phyloP scores from a whole-genome alignment of 257 asterid genomes.

The Echites panduratus region DNA sequence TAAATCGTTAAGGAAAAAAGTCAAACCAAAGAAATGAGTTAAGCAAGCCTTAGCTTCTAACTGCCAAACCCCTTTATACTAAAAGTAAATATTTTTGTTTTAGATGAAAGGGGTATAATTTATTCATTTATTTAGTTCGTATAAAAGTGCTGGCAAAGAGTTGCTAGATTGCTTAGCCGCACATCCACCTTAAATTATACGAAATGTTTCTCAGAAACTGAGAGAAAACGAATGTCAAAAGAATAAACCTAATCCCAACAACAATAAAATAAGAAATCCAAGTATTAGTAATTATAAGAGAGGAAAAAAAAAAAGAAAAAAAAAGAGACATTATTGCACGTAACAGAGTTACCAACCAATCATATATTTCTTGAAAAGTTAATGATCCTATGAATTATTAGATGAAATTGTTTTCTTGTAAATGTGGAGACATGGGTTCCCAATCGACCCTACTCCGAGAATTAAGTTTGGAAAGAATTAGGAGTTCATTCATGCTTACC shows the following conservation, averaged over 20 bases:
- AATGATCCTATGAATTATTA: background rate
- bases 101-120: too few relatives aligned
- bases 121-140: too few relatives aligned
- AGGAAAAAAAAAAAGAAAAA: too few relatives aligned
- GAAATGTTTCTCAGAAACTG: background rate
- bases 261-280: background rate
- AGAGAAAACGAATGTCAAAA: background rate
- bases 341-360: background rate
- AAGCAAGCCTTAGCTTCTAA: too few relatives aligned
- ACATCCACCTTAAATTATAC: background rate
- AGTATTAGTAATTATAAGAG: background rate
- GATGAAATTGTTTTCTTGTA: background rate
- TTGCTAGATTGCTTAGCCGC: too few relatives aligned
- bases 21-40: too few relatives aligned
- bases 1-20: too few relatives aligned
- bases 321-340: background rate
- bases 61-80: too few relatives aligned
- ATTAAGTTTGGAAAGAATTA: background rate
- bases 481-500: background rate
- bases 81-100: too few relatives aligned
- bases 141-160: too few relatives aligned
- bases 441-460: background rate
- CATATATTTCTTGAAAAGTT: background rate
- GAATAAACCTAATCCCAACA: constrained; percentile 3
- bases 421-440: background rate